Evolutionary conservation across 768 basidiomycete genomes (phyloP), one percentile per base, ranked within the genome.

Genomic region (Lactifluus hygrophoroides): DNA sequence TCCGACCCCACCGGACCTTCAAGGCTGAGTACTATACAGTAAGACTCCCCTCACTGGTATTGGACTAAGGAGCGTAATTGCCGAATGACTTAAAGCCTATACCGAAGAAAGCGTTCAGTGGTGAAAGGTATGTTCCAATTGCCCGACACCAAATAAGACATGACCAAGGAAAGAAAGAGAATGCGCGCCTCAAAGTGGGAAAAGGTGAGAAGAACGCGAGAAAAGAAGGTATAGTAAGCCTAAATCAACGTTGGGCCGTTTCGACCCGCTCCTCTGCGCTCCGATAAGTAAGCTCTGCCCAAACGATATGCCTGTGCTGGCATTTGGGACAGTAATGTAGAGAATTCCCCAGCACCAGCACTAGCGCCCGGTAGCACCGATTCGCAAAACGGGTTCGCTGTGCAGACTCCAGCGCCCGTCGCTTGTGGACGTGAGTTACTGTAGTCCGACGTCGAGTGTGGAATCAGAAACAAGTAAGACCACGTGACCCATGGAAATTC

Each of bases 201-300:
- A 27, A n/a, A 17, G 6, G 16, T 40, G 25, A 6, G 3, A 21
- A 14, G 5, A 25, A n/a, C 3, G 25, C 8, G 30, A n/a, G 13
- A 16, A 21, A 5, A 21, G 14, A 3, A 5, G 23, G 11, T 43
- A 43, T 21, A 43, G 13, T 45, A 64, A 43, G 35, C 56, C 69
- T 71, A 84, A 60, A 83, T 82, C 55, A 84, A 69, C 23, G 51
- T 76, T 77, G 63, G 75, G 74, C 54, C 59, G 65, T 43, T 57
- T 67, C 48, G 69, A 68, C 35, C 59, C 38, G 25, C 64, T 60
- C 51, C 56, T 61, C 56, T 47, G 61, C 38, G 21, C 48, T 49
- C 40, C 63, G 30, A 64, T 56, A 34, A 64, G 61, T 50, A 62
- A 40, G 30, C 62, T 54, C 37, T 57, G 35, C 5, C 64, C 66